Percentiles rank a stretch among this genome's conserved stretches.
Evolutionary conservation across 441 rosid genomes (phyloP).

Genomic region (Adansonia gregorii): DNA sequence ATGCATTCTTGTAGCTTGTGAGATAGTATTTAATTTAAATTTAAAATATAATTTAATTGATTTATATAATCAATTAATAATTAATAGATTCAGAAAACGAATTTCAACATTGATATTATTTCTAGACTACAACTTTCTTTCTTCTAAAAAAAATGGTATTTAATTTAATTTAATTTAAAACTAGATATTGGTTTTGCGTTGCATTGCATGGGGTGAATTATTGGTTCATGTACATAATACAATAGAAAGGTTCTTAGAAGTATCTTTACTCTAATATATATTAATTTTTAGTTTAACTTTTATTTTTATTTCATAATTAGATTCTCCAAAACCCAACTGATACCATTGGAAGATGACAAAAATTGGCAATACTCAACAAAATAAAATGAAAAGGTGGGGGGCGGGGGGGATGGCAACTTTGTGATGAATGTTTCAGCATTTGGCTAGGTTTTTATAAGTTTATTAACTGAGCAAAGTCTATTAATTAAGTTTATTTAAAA

Average conservation of each 20-base stretch:
- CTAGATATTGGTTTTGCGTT: neutral
- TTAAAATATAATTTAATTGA: too few relatives aligned
- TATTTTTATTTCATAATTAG: slow-evolving; percentile 9
- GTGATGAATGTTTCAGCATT: neutral
- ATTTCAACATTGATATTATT: too few relatives aligned
- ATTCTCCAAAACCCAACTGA: neutral
- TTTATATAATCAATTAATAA: too few relatives aligned
- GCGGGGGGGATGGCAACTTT: too few relatives aligned
- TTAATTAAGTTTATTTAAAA: neutral
- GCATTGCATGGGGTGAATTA: slow-evolving; percentile 34
- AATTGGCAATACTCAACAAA: neutral
- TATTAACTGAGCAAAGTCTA: neutral
- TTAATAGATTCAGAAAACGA: too few relatives aligned
- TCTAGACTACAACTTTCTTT: too few relatives aligned
- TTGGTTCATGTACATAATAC: slow-evolving; percentile 45
- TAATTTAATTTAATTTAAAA: neutral
- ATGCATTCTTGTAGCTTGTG: neutral
- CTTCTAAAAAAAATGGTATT: too few relatives aligned
- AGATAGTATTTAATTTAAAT: neutral
- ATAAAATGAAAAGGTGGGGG: neutral
- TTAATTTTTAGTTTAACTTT: neutral
- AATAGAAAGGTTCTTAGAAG: slow-evolving; percentile 45
- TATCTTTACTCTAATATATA: slow-evolving; percentile 30
- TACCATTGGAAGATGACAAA: neutral
- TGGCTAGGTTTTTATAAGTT: neutral